Percentiles rank a stretch among this genome's conserved stretches.
These are phyloP conservation scores for Fusarium sterilihyphosum DNA, from an alignment of 2,329 filamentous ascomycete genomes.

Conservation along the genomic window DNA sequence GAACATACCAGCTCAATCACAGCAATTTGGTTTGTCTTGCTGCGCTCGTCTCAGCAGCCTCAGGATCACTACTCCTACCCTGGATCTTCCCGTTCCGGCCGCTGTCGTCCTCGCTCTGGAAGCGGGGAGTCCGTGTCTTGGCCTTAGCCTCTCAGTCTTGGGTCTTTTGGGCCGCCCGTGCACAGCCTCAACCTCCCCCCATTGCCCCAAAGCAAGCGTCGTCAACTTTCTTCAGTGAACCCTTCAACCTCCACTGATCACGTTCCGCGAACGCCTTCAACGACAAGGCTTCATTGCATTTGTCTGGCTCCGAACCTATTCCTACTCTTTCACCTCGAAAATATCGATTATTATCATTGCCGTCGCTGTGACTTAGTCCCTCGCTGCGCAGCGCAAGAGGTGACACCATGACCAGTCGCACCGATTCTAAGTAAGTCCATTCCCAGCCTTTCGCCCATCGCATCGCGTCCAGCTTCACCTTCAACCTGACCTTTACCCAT, in stretches of 20 bases:
- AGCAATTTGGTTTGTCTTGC: not conserved
- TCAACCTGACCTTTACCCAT: not conserved
- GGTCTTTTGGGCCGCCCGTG: conserved; percentile 44
- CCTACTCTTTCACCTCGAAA: conserved; percentile 2
- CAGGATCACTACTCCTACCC: not conserved
- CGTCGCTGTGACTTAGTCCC: conserved; percentile 40
- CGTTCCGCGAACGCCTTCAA: conserved; percentile 23
- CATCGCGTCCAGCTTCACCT: conserved; percentile 9
- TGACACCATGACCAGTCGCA: conserved; percentile 49
- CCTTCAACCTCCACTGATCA: conserved; percentile 22
- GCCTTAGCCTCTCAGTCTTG: conserved; percentile 10
- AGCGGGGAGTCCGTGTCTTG: conserved; percentile 42
- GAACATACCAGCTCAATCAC: not conserved
- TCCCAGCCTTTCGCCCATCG: conserved; percentile 18
- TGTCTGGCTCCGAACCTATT: conserved; percentile 23
- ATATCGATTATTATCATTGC: conserved; percentile 27
- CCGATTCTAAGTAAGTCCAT: conserved; percentile 50
- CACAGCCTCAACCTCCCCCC: conserved; percentile 46
- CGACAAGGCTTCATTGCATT: conserved; percentile 31
- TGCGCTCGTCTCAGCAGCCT: not conserved
- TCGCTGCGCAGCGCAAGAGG: conserved; percentile 42
- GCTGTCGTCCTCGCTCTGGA: conserved; percentile 39
- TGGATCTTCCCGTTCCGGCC: conserved; percentile 42
- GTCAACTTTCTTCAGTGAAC: conserved; percentile 41
- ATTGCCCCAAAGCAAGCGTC: conserved; percentile 38